Evolutionary conservation across 2,329 filamentous ascomycete genomes (phyloP).

Genomic region (Fusarium miscanthi): DNA sequence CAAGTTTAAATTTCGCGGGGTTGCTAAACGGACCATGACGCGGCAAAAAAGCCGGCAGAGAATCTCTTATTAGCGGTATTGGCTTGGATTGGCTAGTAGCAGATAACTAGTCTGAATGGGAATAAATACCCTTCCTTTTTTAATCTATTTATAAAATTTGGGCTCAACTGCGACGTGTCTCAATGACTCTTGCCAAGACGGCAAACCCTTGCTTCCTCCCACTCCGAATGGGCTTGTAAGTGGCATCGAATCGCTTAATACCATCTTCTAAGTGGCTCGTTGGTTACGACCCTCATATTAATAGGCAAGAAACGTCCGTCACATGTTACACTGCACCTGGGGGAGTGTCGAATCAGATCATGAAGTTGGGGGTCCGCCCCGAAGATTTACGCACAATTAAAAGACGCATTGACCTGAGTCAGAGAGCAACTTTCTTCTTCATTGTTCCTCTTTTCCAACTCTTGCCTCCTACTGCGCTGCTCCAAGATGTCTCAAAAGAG

Average conservation of each 20-base stretch:
- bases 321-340: not conserved
- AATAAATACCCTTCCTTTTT: not conserved
- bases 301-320: not conserved
- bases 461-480: not conserved
- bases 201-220: not conserved
- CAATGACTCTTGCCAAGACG: not conserved
- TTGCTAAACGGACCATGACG: not conserved
- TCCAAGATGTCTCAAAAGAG: not conserved
- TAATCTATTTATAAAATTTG: not conserved
- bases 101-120: not conserved
- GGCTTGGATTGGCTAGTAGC: too few relatives aligned
- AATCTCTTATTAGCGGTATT: not conserved
- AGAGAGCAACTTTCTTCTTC: not conserved
- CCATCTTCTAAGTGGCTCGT: not conserved
- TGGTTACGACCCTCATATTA: not conserved
- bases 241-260: not conserved
- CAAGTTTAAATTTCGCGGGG: not conserved
- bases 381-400: not conserved
- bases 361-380: not conserved
- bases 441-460: not conserved
- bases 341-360: conserved; percentile 6
- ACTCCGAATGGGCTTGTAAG: not conserved
- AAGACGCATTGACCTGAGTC: not conserved
- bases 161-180: not conserved
- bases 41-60: not conserved